A percentile compares a stretch with the other conserved stretches of the same genome.
phyloP scores from a whole-genome alignment of 2,329 filamentous ascomycete genomes.

The Ceratocystis papillata region DNA sequence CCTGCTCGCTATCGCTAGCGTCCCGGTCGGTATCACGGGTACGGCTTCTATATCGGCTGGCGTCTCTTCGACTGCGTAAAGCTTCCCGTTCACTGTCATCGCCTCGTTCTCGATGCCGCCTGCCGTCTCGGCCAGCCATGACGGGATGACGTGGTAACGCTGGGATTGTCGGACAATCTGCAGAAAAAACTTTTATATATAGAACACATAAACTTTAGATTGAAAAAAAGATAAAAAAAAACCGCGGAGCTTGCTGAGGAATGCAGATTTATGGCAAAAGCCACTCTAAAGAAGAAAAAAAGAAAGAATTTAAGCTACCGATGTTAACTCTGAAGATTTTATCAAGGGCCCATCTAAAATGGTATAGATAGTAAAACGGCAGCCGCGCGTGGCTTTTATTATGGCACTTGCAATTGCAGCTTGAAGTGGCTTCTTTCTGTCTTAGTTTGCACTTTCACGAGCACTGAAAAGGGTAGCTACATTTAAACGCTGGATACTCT shows the following conservation, averaged over 20 bases:
- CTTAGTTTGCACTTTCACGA: neutral
- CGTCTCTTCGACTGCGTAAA: conserved; percentile 14
- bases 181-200: neutral
- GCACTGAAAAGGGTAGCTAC: conserved; percentile 1
- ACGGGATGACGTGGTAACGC: conserved; percentile 14
- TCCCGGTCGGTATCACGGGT: conserved; percentile 10
- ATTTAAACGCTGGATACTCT: neutral
- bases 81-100: conserved; percentile 22
- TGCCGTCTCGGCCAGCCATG: conserved; percentile 14
- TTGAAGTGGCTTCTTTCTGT: neutral
- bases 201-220: neutral
- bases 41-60: conserved; percentile 17
- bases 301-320: neutral
- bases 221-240: neutral
- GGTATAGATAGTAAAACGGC: neutral
- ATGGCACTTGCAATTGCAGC: neutral
- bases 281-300: neutral
- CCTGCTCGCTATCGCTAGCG: neutral
- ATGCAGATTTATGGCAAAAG: neutral
- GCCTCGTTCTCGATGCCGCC: conserved; percentile 23
- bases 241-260: neutral
- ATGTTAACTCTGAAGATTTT: neutral
- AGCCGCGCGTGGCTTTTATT: neutral
- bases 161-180: neutral
- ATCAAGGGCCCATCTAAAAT: neutral